Evolutionary conservation across 768 basidiomycete genomes (phyloP), one percentile per base, ranked within the genome.

Genomic region (Paxillus involutus): DNA sequence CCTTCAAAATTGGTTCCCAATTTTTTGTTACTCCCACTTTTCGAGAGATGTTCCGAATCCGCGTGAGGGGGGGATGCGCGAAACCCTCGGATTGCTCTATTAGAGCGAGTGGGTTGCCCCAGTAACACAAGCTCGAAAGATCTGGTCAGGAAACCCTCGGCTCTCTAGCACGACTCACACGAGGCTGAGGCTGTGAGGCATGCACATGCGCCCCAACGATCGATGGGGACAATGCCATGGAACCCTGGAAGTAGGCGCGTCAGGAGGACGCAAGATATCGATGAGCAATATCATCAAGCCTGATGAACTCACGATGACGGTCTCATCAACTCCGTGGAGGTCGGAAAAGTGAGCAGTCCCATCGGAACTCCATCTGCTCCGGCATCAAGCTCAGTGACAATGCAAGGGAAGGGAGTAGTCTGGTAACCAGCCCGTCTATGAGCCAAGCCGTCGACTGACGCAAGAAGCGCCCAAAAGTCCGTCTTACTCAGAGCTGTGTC

Each of bases 61-160:
- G 26, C 6, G 6, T 5, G 26, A 26, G 26, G 26, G 26, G 26
- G 26, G 26, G 26, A 21, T 21, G 26, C 1, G 26, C 5, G 26
- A 6, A 26, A 26, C 2, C 24, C 24, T 24, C 24, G 24, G 24
- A 26, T 26, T 26, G 4, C 2, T 26, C 26, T 26, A 26, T 12
- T 32, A 32, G 32, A 35, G 35, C 3, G 10, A 59, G 52, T 33
- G 40, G 19, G 62, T 53, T 67, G 58, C 69, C 67, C 50, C 54
- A 67, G 69, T 65, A 52, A 60, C 52, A 24, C 41, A 39, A 46
- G 58, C 58, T 55, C 66, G 53, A n/a, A 46, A 60, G 52, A 66
- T 60, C 66, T 68, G 44, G 56, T 21, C 26, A 26, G 26, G 26
- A 26, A 26, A 26, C 26, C 26, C 6, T 26, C 26, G 26, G 26